Conservation (phyloP, 352 stramenopile species). For the Pythium monospermum region DNA sequence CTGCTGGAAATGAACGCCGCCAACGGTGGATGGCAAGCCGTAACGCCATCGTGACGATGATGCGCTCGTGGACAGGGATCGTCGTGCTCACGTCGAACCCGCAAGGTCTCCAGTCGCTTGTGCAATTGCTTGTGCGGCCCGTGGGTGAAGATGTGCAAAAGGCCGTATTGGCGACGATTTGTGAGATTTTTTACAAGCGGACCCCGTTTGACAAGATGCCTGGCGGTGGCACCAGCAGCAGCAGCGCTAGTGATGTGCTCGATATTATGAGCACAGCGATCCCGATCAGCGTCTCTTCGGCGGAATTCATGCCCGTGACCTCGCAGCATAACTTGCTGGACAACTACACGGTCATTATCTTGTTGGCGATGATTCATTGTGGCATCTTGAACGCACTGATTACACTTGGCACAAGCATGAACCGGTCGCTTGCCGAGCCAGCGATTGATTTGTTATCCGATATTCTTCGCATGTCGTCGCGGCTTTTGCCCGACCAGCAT, state of each 20-base stretch:
- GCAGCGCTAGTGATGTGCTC: constrained; percentile 23
- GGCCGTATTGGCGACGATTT: constrained; percentile 82
- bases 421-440: constrained; percentile 71
- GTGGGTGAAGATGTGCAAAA: constrained; percentile 88
- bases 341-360: constrained; percentile 85
- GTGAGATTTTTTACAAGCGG: constrained; percentile 87
- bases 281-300: constrained; percentile 64
- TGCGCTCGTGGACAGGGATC: constrained; percentile 88
- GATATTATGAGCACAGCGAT: constrained; percentile 44
- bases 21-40: constrained; percentile 88
- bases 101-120: constrained; percentile 79
- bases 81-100: constrained; percentile 85
- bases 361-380: constrained; percentile 84
- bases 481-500: constrained; percentile 80
- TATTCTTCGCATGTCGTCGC: constrained; percentile 78
- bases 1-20: constrained; percentile 74
- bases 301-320: constrained; percentile 52
- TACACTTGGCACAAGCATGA: constrained; percentile 70
- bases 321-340: constrained; percentile 81
- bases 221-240: too few relatives aligned
- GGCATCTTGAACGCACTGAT: constrained; percentile 79
- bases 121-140: constrained; percentile 82
- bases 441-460: constrained; percentile 80
- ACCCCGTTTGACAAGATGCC: constrained; percentile 67
- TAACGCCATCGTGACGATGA: constrained; percentile 87